Evolutionary conservation across 768 basidiomycete genomes (phyloP).

Genomic region (Hebeloma cylindrosporum): DNA sequence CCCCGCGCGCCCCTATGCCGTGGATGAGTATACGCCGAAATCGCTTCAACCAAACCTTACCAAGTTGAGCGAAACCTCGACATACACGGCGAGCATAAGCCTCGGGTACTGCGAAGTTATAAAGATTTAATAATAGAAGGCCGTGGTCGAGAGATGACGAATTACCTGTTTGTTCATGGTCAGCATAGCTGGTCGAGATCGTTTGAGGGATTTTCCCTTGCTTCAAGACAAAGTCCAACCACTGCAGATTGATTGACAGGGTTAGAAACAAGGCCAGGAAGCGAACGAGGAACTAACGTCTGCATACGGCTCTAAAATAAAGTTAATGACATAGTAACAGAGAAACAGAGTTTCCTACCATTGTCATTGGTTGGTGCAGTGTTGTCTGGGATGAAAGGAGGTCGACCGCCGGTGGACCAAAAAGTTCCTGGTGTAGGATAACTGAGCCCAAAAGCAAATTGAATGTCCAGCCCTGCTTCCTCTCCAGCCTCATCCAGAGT

Average conservation of each 20-base stretch:
- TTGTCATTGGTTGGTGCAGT: conserved; percentile 37
- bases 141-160: conserved; percentile 1
- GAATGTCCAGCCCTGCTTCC: conserved; percentile 65
- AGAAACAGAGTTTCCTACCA: conserved; percentile 28
- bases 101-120: conserved; percentile 43
- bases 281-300: no score
- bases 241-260: no score
- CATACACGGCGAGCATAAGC: conserved; percentile 57
- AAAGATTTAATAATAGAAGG: not conserved
- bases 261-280: no score
- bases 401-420: conserved; percentile 61
- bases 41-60: conserved; percentile 27
- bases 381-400: conserved; percentile 54
- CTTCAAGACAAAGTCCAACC: conserved; percentile 57
- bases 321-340: not conserved
- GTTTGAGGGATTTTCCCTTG: conserved; percentile 48
- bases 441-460: conserved; percentile 61
- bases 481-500: conserved; percentile 45
- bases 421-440: conserved; percentile 60
- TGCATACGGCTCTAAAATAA: conserved; percentile 25
- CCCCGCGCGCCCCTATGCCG: conserved; percentile 56
- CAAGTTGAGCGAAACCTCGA: conserved; percentile 56
- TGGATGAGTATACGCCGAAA: not conserved
- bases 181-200: conserved; percentile 69
- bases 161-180: conserved; percentile 69